Evolutionary conservation across 1,284 basidiomycete genomes (phyloP).

Genomic region (Vanrija sp.): DNA sequence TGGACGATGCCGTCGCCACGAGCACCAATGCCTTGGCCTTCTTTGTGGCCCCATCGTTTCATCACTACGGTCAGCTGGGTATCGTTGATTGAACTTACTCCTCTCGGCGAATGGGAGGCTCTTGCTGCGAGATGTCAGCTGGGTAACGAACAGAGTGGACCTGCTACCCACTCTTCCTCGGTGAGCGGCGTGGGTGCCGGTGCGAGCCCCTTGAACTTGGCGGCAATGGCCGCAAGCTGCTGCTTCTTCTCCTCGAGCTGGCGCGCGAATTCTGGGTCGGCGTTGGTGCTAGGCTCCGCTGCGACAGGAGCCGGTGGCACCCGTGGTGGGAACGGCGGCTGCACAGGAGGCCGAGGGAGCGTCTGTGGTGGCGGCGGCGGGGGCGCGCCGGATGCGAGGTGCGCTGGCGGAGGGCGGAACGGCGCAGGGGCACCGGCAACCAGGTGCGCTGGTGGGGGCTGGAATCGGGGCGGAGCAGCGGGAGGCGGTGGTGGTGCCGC

Average conservation of each 20-base stretch:
- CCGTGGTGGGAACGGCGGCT: background rate
- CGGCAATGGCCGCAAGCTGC: conserved; percentile 73
- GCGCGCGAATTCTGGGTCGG: conserved; percentile 2
- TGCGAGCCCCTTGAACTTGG: conserved; percentile 30
- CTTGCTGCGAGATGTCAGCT: conserved; percentile 9
- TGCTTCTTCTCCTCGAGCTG: conserved; percentile 57
- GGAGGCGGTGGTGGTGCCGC: conserved; percentile 1
- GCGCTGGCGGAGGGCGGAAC: conserved; percentile 13
- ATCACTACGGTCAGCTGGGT: conserved; percentile 33
- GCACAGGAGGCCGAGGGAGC: background rate
- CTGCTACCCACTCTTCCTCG: conserved; percentile 6
- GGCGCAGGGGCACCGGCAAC: background rate
- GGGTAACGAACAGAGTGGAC: background rate
- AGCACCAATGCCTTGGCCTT: conserved; percentile 82
- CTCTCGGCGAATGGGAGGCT: conserved; percentile 42
- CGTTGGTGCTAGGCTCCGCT: background rate
- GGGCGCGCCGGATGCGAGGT: conserved; percentile 1
- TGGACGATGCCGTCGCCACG: conserved; percentile 80
- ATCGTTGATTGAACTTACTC: conserved; percentile 24
- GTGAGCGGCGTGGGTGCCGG: background rate
- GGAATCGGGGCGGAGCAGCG: conserved; percentile 2
- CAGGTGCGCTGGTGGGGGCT: conserved; percentile 3
- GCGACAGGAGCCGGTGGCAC: background rate
- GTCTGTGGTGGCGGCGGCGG: background rate
- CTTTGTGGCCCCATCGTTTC: conserved; percentile 84